phyloP scores from a whole-genome alignment of 1,139 yeast genomes.

The Pneumocystis sp. region DNA sequence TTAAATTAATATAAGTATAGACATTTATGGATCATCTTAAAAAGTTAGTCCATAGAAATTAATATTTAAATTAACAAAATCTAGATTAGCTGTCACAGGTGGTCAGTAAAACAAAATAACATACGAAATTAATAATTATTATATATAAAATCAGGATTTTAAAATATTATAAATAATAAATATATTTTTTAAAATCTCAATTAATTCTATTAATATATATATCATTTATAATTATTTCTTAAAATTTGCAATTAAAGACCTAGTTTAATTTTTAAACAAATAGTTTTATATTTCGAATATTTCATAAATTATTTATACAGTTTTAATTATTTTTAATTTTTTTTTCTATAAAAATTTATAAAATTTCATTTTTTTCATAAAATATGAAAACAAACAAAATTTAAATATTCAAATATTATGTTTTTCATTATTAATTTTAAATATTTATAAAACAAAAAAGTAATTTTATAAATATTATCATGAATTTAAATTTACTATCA shows the following conservation, averaged over 20 bases:
- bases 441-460: not conserved
- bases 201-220: not conserved
- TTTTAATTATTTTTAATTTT: too few relatives aligned
- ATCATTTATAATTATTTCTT: not conserved
- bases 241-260: not conserved
- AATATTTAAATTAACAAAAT: not conserved
- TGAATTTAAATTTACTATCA: not conserved
- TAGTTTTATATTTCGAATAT: not conserved
- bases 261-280: not conserved
- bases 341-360: too few relatives aligned
- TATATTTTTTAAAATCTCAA: not conserved
- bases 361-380: not conserved
- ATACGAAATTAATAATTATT: not conserved
- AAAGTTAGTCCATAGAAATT: slow-evolving; percentile 9
- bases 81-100: not conserved
- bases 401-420: not conserved
- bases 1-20: slow-evolving; percentile 11
- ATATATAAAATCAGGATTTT: not conserved
- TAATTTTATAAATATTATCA: not conserved
- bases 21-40: slow-evolving; percentile 73
- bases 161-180: not conserved
- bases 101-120: not conserved
- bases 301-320: not conserved
- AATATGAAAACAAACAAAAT: not conserved
- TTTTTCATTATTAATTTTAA: not conserved